Percentiles rank a stretch among this genome's conserved stretches.
Evolutionary conservation across 495 filamentous ascomycete genomes (phyloP).

Genomic region (Penicillium goetzii): DNA sequence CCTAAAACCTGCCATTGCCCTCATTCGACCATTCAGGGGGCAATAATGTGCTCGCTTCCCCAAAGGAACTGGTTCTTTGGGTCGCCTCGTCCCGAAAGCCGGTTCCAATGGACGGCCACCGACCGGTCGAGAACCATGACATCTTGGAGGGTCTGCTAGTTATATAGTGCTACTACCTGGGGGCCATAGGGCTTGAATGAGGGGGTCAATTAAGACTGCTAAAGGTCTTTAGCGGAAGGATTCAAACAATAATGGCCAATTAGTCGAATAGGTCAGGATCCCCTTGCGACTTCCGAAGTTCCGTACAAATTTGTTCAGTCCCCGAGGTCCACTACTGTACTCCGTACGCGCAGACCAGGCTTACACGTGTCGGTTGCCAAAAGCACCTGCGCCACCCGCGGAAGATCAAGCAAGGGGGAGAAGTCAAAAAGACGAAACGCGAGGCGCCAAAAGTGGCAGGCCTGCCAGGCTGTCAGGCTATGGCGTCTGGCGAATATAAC

Average conservation of each 20-base stretch:
- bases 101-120: neutral
- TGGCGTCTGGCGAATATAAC: neutral
- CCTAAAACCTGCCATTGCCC: neutral
- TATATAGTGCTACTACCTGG: neutral
- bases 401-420: constrained; percentile 4
- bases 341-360: neutral
- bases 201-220: neutral
- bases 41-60: neutral
- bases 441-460: neutral
- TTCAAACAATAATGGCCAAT: neutral
- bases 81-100: neutral
- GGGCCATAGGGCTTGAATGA: neutral
- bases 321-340: constrained; percentile 1
- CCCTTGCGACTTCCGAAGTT: neutral
- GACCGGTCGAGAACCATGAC: neutral
- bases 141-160: neutral
- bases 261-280: neutral
- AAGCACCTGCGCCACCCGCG: neutral
- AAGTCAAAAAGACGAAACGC: neutral
- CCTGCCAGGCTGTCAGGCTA: neutral
- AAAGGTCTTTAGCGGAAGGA: neutral
- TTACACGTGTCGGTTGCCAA: constrained; percentile 4
- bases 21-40: neutral
- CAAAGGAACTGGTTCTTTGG: constrained; percentile 1
- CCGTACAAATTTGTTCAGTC: neutral